A percentile compares a stretch with the other conserved stretches of the same genome.
Evolutionary conservation across 352 stramenopile genomes (phyloP).

Genomic region (Pythium plurisporium): DNA sequence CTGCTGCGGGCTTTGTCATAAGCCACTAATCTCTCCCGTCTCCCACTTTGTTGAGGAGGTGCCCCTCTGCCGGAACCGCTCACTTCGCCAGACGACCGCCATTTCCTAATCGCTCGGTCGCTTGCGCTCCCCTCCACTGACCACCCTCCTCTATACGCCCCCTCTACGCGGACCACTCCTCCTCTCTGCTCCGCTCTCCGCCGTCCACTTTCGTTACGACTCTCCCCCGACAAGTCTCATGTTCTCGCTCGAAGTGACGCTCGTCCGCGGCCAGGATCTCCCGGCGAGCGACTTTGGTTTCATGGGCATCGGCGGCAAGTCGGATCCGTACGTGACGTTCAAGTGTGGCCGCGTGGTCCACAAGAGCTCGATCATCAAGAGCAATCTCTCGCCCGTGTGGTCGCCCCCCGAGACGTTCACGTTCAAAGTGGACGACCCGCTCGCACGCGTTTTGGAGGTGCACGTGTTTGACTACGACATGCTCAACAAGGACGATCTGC

Average conservation of each 20-base stretch:
- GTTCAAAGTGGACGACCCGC: constrained; percentile 60
- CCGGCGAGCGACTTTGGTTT: constrained; percentile 59
- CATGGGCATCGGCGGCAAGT: constrained; percentile 64
- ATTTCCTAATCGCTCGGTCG: constrained; percentile 3
- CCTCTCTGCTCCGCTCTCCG: neutral
- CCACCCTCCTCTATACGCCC: neutral
- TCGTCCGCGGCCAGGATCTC: constrained; percentile 64
- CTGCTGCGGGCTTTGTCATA: no score
- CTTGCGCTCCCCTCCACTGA: neutral
- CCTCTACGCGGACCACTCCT: neutral
- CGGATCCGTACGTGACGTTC: constrained; percentile 79
- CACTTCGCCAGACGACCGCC: neutral
- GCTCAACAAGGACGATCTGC: constrained; percentile 75
- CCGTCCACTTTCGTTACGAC: no score
- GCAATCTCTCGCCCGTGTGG: constrained; percentile 68
- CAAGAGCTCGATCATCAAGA: constrained; percentile 58
- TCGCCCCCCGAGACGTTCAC: constrained; percentile 55
- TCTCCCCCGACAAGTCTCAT: no score
- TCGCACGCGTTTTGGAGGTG: constrained; percentile 49
- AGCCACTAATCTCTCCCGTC: no score
- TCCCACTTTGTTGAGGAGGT: no score
- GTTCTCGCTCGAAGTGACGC: constrained; percentile 63
- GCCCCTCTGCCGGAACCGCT: no score
- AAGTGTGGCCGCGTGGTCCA: constrained; percentile 58
- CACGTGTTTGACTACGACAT: constrained; percentile 71